Evolutionary conservation across 352 stramenopile genomes (phyloP).

Genomic region (Lagenidium sp.): DNA sequence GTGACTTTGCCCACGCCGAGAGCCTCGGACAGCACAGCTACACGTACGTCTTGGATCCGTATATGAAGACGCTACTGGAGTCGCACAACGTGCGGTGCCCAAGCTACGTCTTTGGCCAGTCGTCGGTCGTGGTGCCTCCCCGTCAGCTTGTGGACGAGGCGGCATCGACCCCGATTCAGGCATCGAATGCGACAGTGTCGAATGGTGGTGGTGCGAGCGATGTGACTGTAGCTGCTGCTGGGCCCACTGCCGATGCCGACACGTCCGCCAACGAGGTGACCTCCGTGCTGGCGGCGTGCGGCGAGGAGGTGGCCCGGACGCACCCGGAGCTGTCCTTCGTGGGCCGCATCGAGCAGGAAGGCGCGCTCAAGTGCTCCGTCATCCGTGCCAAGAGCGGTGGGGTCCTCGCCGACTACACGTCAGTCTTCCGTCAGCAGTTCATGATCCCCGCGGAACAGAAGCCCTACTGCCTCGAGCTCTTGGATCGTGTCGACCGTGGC

Average conservation of each 20-base stretch:
- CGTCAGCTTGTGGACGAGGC: neutral
- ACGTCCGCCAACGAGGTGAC: slow-evolving; percentile 2
- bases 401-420: slow-evolving; percentile 5
- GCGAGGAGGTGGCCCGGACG: neutral
- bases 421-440: slow-evolving; percentile 7
- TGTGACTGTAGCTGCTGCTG: neutral
- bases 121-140: neutral
- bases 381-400: slow-evolving; percentile 3
- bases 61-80: neutral
- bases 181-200: neutral
- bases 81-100: slow-evolving; percentile 8
- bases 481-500: neutral
- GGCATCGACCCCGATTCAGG: neutral
- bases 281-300: slow-evolving; percentile 3
- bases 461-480: slow-evolving; percentile 8
- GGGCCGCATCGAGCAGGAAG: slow-evolving; percentile 6
- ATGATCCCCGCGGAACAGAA: slow-evolving; percentile 3
- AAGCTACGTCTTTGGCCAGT: slow-evolving; percentile 8
- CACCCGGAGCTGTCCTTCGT: slow-evolving; percentile 1
- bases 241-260: neutral
- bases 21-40: neutral
- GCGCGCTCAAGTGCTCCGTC: slow-evolving; percentile 9
- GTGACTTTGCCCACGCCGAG: slow-evolving; percentile 1
- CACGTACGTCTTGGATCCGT: neutral
- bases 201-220: neutral